Evolutionary conservation across 2,329 filamentous ascomycete species (phyloP), one percentile per base, ranked within the genome.

Genomic region (Aspergillus arachidicola): DNA sequence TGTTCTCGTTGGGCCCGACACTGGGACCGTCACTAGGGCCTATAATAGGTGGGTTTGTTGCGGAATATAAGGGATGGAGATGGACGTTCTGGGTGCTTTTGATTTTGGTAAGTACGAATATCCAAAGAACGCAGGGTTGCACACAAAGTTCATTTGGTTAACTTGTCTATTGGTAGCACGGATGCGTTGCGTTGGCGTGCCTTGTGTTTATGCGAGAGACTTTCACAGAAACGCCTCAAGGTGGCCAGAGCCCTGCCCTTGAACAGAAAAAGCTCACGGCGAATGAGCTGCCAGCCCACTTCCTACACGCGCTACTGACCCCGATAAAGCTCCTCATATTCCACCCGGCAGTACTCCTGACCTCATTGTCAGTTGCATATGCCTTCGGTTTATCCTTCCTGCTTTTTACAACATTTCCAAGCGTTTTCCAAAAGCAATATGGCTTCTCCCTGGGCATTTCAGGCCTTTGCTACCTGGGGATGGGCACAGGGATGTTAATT

Each of bases 181-280:
- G 41, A 45, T 9, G 9, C 16, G 41, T 45, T 14, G 7, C 19
- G 4, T 9, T 45, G n/a, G n/a, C 41, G 19, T 19, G 19, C 19
- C 41, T 45, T 9, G n/a, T 45, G 6, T n/a, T 45, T 11, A 45
- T 45, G 41, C 41, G 41, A 19, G 41, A 45, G n/a, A 45, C 41
- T 10, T 21, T n/a, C 19, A 19, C 41, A n/a, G 2, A 11, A 11
- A 11, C 2, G 0, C n/a, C 10, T 45, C 41, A 9, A 11, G 41
- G 1, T 21, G 1, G 9, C 9, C n/a, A n/a, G 7, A 0, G 6
- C n/a, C 14, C 5, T 36, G 5, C 14, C 6, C 16, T 14, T 6
- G 34, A 36, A 16, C 4, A 36, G 34, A 6, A 16, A 36, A 16
- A 14, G 34, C 14, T 16, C 14, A 5, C 5, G 14, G 5, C 34